Base-by-base conservation (phyloP, 352 stramenopile species). In the Aphanomyces cochlioides region DNA sequence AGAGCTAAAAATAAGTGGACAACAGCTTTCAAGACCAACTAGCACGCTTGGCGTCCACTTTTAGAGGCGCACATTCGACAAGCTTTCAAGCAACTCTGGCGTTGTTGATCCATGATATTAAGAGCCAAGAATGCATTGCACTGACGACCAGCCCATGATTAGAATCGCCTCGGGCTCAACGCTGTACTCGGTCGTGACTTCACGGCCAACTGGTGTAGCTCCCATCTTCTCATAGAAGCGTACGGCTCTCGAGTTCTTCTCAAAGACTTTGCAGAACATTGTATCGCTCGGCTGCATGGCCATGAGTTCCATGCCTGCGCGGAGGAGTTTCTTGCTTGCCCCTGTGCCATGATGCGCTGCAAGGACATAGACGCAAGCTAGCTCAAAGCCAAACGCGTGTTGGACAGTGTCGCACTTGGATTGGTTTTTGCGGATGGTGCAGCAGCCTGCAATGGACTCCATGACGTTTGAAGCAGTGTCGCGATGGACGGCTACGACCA, bases 251-350 rank as follows among this genome's bases (percentile, higher is more conserved):
- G 21, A 10, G 37, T 67, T 67, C 47, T 67, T 67, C 19, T 56
- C 15, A 37, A 67, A 67, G 8, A 67, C 60, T 17, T 67, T 67
- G 60, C 60, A 67, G 54, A 57, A 67, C 28, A 67, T 54, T 10
- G n/a, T 8, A 12, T 19, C 60, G 19, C 21, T 41, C 2, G 37
- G 5, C 13, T 37, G 21, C 10, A 67, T 19, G 3, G 13, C 13
- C 12, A 67, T 56, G 3, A 41, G 17, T 28, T 15, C 12, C 8
- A 57, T 2, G 47, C 38, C 60, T 13, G 21, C 41, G 4, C 34
- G 43, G 19, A 67, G 34, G 5, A 67, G 37, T 17, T 57, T 37
- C 47, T 67, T 57, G 12, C 38, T 41, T 10, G 54, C 3, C 38
- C 60, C 60, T 12, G 28, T 13, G 7, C 60, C 60, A 57, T 67